A percentile compares a stretch with the other conserved stretches of the same genome.
Conservation (phyloP, 768 basidiomycete species). For the Suillus luteus region DNA sequence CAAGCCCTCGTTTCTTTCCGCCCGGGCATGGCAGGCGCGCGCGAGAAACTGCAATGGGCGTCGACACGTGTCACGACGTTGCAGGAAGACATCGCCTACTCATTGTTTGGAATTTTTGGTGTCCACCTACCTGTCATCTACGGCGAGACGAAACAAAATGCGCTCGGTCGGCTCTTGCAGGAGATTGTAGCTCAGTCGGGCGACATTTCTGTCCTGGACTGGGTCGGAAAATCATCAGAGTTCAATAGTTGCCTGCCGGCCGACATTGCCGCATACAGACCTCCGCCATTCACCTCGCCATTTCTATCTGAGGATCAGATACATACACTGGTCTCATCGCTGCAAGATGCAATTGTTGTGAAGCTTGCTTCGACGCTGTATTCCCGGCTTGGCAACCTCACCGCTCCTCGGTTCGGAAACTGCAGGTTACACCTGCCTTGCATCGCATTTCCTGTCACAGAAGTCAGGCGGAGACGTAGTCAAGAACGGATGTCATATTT, state of each 20-base stretch:
- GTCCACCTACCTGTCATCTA: slow-evolving; percentile 6
- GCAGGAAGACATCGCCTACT: slow-evolving; percentile 11
- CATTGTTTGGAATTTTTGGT: slow-evolving; percentile 8
- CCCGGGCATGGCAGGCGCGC: background rate
- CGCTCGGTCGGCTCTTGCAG: slow-evolving; percentile 5
- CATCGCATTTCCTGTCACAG: background rate
- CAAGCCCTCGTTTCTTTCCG: background rate
- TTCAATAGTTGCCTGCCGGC: slow-evolving; percentile 9
- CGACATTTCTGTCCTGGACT: slow-evolving; percentile 2
- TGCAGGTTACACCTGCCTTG: background rate
- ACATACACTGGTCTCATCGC: background rate
- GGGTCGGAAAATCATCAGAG: slow-evolving; percentile 5
- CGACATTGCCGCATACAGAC: background rate
- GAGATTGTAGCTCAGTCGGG: slow-evolving; percentile 7
- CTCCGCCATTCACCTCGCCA: background rate
- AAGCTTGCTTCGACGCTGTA: background rate
- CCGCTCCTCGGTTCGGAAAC: background rate
- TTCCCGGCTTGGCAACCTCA: background rate
- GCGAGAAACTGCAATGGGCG: slow-evolving; percentile 4
- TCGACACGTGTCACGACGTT: slow-evolving; percentile 2
- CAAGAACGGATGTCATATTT: background rate
- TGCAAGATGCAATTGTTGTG: background rate
- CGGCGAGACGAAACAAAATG: slow-evolving; percentile 6
- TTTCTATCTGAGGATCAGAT: background rate
- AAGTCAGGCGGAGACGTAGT: background rate